phyloP scores from a whole-genome alignment of 2,329 filamentous ascomycete genomes.

The Fusarium goolgardi region DNA sequence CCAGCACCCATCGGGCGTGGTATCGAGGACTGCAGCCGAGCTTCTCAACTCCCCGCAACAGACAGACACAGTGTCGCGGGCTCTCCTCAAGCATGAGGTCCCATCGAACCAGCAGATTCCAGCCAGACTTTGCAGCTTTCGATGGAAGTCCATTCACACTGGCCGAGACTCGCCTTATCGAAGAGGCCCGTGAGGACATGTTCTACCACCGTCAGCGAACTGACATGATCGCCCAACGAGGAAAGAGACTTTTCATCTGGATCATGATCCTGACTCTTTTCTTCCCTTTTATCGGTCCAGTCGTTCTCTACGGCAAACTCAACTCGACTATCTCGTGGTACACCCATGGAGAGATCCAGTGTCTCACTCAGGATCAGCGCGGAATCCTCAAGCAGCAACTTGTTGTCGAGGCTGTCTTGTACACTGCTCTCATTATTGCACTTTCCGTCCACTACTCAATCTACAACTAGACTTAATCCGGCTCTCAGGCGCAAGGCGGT shows the following conservation, averaged over 20 bases:
- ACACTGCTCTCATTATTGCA: constrained; percentile 49
- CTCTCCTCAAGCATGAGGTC: constrained; percentile 43
- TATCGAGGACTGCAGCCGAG: constrained; percentile 21
- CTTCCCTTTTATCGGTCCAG: constrained; percentile 61
- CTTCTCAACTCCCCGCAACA: constrained; percentile 11
- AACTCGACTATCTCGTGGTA: constrained; percentile 61
- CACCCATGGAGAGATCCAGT: constrained; percentile 58
- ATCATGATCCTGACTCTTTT: constrained; percentile 54
- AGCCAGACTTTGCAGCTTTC: constrained; percentile 1
- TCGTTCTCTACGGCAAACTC: constrained; percentile 59
- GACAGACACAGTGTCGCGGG: constrained; percentile 40
- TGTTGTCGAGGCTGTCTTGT: constrained; percentile 50
- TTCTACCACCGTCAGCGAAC: constrained; percentile 47
- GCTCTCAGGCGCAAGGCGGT: neutral
- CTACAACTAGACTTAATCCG: constrained; percentile 7
- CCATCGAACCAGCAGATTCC: constrained; percentile 20
- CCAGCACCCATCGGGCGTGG: constrained; percentile 22
- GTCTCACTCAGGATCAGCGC: constrained; percentile 52
- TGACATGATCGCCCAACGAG: constrained; percentile 47
- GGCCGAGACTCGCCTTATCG: constrained; percentile 49
- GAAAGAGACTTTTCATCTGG: constrained; percentile 53
- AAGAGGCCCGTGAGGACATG: constrained; percentile 49
- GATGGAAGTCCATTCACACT: constrained; percentile 46
- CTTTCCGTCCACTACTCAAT: constrained; percentile 50
- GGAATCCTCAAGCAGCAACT: constrained; percentile 53